These are phyloP conservation scores for Xylaria telfairii DNA, from an alignment of 495 filamentous ascomycete species.

Conservation along the genomic window DNA sequence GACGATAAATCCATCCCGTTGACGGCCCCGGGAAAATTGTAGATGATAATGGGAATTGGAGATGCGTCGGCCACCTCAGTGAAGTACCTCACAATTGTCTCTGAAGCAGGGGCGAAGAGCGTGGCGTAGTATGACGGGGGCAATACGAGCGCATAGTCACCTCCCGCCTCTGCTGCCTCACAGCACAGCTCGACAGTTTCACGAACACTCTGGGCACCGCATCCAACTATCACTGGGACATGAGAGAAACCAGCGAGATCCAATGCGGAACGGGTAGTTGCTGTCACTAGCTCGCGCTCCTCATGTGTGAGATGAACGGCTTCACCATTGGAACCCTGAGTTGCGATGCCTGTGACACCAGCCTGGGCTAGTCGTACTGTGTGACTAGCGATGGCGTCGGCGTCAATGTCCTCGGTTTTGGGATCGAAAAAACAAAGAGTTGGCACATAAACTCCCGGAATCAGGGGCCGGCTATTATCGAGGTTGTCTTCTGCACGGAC, in stretches of 20 bases:
- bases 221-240: conserved; percentile 84
- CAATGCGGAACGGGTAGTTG: conserved; percentile 73
- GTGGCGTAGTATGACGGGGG: conserved; percentile 85
- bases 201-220: conserved; percentile 81
- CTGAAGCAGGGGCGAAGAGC: conserved; percentile 63
- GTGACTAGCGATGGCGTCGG: conserved; percentile 70
- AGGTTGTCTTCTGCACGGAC: neutral
- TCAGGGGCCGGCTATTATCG: conserved; percentile 30
- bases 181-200: conserved; percentile 83
- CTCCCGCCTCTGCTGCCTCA: conserved; percentile 76
- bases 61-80: conserved; percentile 70
- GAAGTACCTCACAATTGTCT: conserved; percentile 74
- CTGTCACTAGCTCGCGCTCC: conserved; percentile 74
- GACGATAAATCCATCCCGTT: conserved; percentile 84
- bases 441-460: conserved; percentile 69
- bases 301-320: conserved; percentile 77
- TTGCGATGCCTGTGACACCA: conserved; percentile 75
- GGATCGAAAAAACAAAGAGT: conserved; percentile 72
- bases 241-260: conserved; percentile 69
- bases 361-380: conserved; percentile 72
- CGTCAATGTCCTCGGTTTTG: conserved; percentile 63
- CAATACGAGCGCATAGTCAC: conserved; percentile 83
- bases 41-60: conserved; percentile 77
- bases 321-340: conserved; percentile 89
- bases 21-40: conserved; percentile 86